phyloP scores from a whole-genome alignment of 805 yeast species.

The Nakazawaea ambrosiae region DNA sequence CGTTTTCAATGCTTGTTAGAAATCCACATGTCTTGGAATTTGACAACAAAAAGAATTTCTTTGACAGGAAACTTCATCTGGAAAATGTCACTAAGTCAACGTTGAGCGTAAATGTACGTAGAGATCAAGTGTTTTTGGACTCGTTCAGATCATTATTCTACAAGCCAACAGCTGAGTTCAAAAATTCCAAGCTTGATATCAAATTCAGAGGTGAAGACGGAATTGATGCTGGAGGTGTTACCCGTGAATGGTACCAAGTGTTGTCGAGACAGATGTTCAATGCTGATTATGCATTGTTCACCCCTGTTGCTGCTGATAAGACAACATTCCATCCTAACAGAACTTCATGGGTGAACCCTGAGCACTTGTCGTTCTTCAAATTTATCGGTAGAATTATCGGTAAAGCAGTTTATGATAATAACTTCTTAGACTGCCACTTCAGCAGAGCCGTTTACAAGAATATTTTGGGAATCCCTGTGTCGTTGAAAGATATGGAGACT shows the following conservation, averaged over 20 bases:
- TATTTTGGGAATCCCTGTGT: slow-evolving; percentile 70
- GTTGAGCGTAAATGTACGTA: slow-evolving; percentile 62
- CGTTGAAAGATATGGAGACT: slow-evolving; percentile 90
- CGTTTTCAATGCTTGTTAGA: slow-evolving; percentile 80
- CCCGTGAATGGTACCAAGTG: slow-evolving; percentile 97
- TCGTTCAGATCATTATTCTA: slow-evolving; percentile 79
- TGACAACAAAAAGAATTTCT: slow-evolving; percentile 86
- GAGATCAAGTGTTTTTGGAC: slow-evolving; percentile 89
- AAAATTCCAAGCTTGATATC: slow-evolving; percentile 66
- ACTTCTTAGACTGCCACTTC: slow-evolving; percentile 88
- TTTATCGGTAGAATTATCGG: slow-evolving; percentile 93
- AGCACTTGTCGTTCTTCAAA: slow-evolving; percentile 85
- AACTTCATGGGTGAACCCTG: slow-evolving; percentile 88
- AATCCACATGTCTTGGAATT: slow-evolving; percentile 89
- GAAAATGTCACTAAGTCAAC: slow-evolving; percentile 35
- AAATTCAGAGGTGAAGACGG: slow-evolving; percentile 93
- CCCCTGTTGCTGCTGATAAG: slow-evolving; percentile 86
- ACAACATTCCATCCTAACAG: slow-evolving; percentile 95
- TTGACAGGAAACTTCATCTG: slow-evolving; percentile 64
- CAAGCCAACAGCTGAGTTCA: slow-evolving; percentile 68
- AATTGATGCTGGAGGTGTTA: slow-evolving; percentile 96
- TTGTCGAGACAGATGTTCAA: slow-evolving; percentile 91
- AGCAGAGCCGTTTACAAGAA: slow-evolving; percentile 91
- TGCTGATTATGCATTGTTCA: slow-evolving; percentile 87
- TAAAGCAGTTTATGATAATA: slow-evolving; percentile 83